Conservation (phyloP, 1,284 basidiomycete genomes). For the Apiotrichum domesticum region DNA sequence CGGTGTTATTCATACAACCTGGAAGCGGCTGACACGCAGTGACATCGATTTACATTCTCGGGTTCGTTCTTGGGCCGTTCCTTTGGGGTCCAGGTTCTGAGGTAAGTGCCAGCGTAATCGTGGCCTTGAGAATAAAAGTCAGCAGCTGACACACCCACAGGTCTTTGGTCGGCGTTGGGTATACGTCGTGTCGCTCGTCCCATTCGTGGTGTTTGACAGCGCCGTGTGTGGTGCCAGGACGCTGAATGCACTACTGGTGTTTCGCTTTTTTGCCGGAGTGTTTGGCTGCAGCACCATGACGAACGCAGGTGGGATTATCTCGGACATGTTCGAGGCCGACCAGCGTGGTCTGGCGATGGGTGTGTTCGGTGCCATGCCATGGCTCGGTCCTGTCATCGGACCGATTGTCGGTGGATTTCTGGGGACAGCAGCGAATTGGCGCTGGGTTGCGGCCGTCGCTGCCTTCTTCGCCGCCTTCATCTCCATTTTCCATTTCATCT, state of each 20-base stretch:
- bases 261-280: slow-evolving; percentile 48
- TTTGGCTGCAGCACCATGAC: slow-evolving; percentile 46
- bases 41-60: slow-evolving; percentile 8
- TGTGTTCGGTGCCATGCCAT: slow-evolving; percentile 51
- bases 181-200: slow-evolving; percentile 43
- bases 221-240: slow-evolving; percentile 44
- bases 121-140: too few species aligned
- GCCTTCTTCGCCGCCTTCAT: slow-evolving; percentile 48
- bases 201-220: slow-evolving; percentile 47
- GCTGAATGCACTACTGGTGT: slow-evolving; percentile 45
- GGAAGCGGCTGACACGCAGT: background rate
- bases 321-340: slow-evolving; percentile 44
- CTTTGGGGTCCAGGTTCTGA: slow-evolving; percentile 30
- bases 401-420: slow-evolving; percentile 40
- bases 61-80: slow-evolving; percentile 10
- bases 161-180: slow-evolving; percentile 32
- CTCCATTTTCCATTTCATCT: slow-evolving; percentile 32
- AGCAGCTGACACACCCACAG: too few species aligned
- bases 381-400: slow-evolving; percentile 46
- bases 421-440: slow-evolving; percentile 35
- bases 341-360: slow-evolving; percentile 47
- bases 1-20: too few species aligned
- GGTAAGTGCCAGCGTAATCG: slow-evolving; percentile 9
- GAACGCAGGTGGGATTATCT: slow-evolving; percentile 48
- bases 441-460: slow-evolving; percentile 61